Conservation (phyloP, 75 land plant genomes). For the Ceratopteris richardii region DNA sequence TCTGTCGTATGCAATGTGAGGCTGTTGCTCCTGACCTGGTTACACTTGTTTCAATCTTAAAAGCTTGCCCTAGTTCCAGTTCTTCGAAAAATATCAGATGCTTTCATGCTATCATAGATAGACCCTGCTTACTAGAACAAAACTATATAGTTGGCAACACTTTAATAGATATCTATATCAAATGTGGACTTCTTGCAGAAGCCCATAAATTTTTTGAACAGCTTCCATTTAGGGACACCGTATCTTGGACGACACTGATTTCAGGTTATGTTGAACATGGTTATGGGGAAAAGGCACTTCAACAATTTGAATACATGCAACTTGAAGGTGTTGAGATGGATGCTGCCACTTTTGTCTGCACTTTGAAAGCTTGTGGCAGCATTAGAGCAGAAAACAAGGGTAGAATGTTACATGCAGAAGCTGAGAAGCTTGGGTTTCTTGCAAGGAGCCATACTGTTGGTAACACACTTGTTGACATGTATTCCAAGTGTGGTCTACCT, state of each 20-base stretch:
- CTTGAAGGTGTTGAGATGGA: slow-evolving; percentile 23
- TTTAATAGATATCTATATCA: slow-evolving; percentile 28
- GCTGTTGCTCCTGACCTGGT: slow-evolving; percentile 12
- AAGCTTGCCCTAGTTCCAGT: slow-evolving; percentile 14
- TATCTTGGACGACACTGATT: slow-evolving; percentile 56
- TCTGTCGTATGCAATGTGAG: slow-evolving; percentile 6
- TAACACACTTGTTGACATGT: slow-evolving; percentile 47
- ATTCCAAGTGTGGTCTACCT: slow-evolving; percentile 29
- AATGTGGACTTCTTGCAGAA: slow-evolving; percentile 24
- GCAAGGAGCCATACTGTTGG: slow-evolving; percentile 1
- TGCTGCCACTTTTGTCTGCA: slow-evolving; percentile 27
- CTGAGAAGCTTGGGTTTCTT: slow-evolving; percentile 16
- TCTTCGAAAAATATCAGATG: slow-evolving; percentile 4
- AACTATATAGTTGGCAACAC: slow-evolving; percentile 12
- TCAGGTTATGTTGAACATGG: slow-evolving; percentile 47
- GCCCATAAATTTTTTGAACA: slow-evolving; percentile 34
- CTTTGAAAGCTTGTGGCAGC: slow-evolving; percentile 20
- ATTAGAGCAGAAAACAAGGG: neutral
- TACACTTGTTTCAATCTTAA: slow-evolving; percentile 12
- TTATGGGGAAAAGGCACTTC: slow-evolving; percentile 27
- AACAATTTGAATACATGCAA: slow-evolving; percentile 25
- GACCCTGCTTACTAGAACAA: neutral
- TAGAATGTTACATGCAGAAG: neutral
- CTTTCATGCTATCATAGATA: slow-evolving; percentile 20
- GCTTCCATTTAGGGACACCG: slow-evolving; percentile 28